Percentiles rank a stretch among this genome's conserved stretches.
Conservation (phyloP, 495 filamentous ascomycete genomes). For the Glonium stellatum region DNA sequence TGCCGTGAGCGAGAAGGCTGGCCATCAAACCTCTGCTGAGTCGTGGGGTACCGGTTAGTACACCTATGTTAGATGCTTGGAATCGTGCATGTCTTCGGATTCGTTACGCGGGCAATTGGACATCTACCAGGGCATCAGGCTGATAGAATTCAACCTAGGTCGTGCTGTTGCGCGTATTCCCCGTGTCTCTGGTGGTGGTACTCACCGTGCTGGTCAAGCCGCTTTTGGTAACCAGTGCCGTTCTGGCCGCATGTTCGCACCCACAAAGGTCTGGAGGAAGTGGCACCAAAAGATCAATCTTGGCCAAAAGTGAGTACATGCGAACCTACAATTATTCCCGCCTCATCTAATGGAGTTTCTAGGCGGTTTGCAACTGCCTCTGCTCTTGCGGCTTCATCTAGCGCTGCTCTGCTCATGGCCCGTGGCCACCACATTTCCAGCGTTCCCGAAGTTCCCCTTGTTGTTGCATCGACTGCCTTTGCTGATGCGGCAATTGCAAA, state of each 20-base stretch:
- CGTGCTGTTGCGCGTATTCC: conserved; percentile 99
- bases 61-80: too few species aligned
- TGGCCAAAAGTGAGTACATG: conserved; percentile 69
- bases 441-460: conserved; percentile 94
- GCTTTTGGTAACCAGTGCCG: conserved; percentile 99
- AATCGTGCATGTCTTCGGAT: too few species aligned
- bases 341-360: neutral
- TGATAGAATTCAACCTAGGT: conserved; percentile 40
- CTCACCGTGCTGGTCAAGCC: conserved; percentile 98
- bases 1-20: conserved; percentile 99
- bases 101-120: conserved; percentile 47
- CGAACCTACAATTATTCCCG: neutral
- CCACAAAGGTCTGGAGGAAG: conserved; percentile 99
- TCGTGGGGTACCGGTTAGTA: conserved; percentile 89
- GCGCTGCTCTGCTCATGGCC: conserved; percentile 86
- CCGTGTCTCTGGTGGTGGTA: conserved; percentile 99
- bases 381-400: conserved; percentile 91
- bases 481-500: conserved; percentile 67
- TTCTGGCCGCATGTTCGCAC: conserved; percentile 99
- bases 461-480: conserved; percentile 85
- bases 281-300: conserved; percentile 99
- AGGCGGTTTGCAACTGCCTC: conserved; percentile 97
- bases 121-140: conserved; percentile 6
- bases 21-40: conserved; percentile 98
- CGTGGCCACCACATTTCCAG: conserved; percentile 90